Conservation (phyloP, 768 basidiomycete genomes). For the Daedalea quercina region DNA sequence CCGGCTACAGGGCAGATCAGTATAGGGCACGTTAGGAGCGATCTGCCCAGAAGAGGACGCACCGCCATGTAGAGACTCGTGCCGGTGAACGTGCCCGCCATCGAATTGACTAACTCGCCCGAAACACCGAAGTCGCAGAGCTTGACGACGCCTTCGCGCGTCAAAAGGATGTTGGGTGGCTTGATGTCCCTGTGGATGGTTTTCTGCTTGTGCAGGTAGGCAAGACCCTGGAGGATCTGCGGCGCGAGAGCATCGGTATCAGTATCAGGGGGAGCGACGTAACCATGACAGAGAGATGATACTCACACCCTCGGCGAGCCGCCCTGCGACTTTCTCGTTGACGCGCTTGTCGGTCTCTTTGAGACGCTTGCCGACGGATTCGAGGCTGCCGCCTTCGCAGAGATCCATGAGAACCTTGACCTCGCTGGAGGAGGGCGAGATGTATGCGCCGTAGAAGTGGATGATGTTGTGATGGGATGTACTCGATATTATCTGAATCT, state of each 20-base stretch:
- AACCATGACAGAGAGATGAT: slow-evolving; percentile 2
- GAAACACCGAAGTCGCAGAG: slow-evolving; percentile 97
- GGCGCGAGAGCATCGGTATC: not conserved
- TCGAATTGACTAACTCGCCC: slow-evolving; percentile 85
- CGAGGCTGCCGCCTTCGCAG: slow-evolving; percentile 83
- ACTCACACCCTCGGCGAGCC: slow-evolving; percentile 87
- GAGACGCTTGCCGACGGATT: slow-evolving; percentile 81
- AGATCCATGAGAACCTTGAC: slow-evolving; percentile 95
- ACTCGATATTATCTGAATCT: slow-evolving; percentile 83
- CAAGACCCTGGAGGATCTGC: slow-evolving; percentile 85
- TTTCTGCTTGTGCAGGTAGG: slow-evolving; percentile 83
- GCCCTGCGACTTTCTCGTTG: slow-evolving; percentile 83
- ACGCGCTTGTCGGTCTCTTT: slow-evolving; percentile 72
- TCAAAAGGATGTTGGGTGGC: slow-evolving; percentile 88
- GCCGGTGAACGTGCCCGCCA: slow-evolving; percentile 95
- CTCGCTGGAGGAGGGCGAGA: slow-evolving; percentile 81
- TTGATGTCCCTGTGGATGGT: slow-evolving; percentile 97
- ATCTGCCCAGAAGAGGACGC: slow-evolving; percentile 28
- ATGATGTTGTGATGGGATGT: slow-evolving; percentile 86
- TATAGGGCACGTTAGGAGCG: not conserved
- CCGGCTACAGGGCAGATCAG: slow-evolving; percentile 51
- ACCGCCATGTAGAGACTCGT: slow-evolving; percentile 99
- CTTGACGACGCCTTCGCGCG: slow-evolving; percentile 84
- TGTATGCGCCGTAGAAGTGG: slow-evolving; percentile 87
- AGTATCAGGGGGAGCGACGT: slow-evolving; percentile 1